These are phyloP conservation scores for Leccinum boreale DNA, from an alignment of 768 basidiomycete genomes.

Conservation along the genomic window DNA sequence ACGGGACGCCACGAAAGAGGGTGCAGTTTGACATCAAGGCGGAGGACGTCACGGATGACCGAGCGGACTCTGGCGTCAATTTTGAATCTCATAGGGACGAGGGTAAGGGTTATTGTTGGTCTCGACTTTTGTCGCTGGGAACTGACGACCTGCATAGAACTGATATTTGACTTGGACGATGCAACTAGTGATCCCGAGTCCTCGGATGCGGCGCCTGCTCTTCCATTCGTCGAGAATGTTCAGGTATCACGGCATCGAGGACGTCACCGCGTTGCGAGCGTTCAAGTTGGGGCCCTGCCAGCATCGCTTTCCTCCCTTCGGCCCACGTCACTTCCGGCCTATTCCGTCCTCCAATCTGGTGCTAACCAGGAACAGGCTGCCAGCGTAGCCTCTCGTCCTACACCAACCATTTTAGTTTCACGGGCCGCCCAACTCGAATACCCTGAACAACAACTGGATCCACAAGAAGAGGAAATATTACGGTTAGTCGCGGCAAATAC, in stretches of 20 bases:
- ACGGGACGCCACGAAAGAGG: constrained; percentile 47
- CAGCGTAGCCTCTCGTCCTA: not conserved
- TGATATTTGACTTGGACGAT: constrained; percentile 72
- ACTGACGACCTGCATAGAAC: constrained; percentile 38
- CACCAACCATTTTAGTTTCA: not conserved
- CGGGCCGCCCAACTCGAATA: constrained; percentile 16
- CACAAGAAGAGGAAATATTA: constrained; percentile 51
- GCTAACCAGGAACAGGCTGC: not conserved
- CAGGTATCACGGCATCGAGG: constrained; percentile 23
- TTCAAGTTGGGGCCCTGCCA: constrained; percentile 39
- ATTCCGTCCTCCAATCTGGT: constrained; percentile 49
- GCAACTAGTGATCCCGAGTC: constrained; percentile 35
- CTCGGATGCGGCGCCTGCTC: constrained; percentile 33
- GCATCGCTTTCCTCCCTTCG: constrained; percentile 59
- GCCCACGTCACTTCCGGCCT: constrained; percentile 65
- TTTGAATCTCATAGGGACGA: constrained; percentile 37
- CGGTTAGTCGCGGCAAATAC: constrained; percentile 65
- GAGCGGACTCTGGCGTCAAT: constrained; percentile 31
- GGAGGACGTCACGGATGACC: constrained; percentile 47
- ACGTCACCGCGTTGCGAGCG: constrained; percentile 29
- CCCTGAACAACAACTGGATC: constrained; percentile 27
- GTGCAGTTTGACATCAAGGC: constrained; percentile 73
- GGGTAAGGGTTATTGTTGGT: constrained; percentile 37
- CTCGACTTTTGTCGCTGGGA: not conserved
- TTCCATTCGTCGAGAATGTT: constrained; percentile 33